Base-by-base conservation (phyloP, 345 rosid species). In the Gossypium longicalyx region DNA sequence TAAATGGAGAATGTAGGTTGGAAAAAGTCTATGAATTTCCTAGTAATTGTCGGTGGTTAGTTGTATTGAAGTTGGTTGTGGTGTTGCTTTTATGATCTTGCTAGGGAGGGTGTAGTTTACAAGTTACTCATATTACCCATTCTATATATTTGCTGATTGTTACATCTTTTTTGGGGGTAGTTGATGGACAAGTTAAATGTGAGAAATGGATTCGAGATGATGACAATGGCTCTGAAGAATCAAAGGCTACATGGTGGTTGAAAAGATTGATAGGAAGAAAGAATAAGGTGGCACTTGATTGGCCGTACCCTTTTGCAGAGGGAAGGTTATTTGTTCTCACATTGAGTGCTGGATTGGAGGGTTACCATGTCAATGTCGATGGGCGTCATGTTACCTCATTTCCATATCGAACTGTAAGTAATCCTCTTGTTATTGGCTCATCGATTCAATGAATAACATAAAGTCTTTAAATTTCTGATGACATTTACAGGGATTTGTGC, bases 351-450 rank as follows among this genome's bases (percentile, higher is more conserved):
- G 98, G 99, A 47, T 88, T 95, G 80, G 99, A 93, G 84, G 99
- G 99, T 77, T 95, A 88, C 73, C 99, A 91, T 75, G 73, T 91
- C 69, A 91, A 81, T 77, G 91, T 93, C 25, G 88, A 93, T 66
- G 99, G 99, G 67, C 92, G 96, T 83, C 98, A 95, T 74, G 77
- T 91, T 80, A 87, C 97, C 29, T 95, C 99, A 47, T 95, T 93
- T 72, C 97, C 99, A 10, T 93, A 95, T 73, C 92, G 92, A 70
- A 85, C 97, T 43, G 99, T 95, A 75, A 90, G 98, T 86, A 74
- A 19, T 6, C 59, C 22, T 27, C 13, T 57, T 15, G 7, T 25
- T 77, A 49, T 52, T 75, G 61, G 41, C 43, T 81, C 19, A 0
- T 53, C 67, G 58, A n/a, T 8, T 11, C 47, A 45, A 47, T 74